phyloP scores from a whole-genome alignment of 805 yeast genomes.

The Hanseniaspora nectarophila region DNA sequence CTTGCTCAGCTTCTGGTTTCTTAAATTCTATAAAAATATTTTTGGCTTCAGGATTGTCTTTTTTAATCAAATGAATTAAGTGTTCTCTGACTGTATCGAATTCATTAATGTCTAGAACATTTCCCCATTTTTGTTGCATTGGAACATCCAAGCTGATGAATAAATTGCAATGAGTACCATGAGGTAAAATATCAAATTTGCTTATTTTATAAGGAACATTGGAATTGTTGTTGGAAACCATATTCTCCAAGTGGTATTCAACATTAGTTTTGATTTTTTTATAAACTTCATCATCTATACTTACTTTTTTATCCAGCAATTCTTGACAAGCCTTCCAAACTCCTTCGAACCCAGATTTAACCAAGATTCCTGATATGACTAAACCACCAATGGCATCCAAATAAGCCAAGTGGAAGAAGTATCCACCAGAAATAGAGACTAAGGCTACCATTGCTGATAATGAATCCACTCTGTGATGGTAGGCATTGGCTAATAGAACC shows the following conservation, averaged over 20 bases:
- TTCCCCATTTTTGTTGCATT: conserved; percentile 34
- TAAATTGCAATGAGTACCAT: conserved; percentile 46
- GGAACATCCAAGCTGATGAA: conserved; percentile 31
- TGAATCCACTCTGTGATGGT: conserved; percentile 96
- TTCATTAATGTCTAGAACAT: conserved; percentile 32
- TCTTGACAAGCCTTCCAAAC: conserved; percentile 60
- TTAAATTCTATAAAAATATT: conserved; percentile 4
- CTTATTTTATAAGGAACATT: conserved; percentile 30
- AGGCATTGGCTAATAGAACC: conserved; percentile 89
- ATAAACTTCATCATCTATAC: conserved; percentile 40
- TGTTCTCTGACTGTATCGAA: conserved; percentile 34
- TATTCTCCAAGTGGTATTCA: conserved; percentile 25
- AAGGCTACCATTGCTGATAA: conserved; percentile 85
- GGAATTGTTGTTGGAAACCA: conserved; percentile 34
- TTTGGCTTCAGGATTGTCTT: background rate
- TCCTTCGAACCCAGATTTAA: conserved; percentile 74
- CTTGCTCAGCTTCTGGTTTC: background rate
- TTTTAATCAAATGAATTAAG: background rate
- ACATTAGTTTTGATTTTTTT: conserved; percentile 32
- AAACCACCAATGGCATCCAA: conserved; percentile 88
- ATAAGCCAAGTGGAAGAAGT: conserved; percentile 65
- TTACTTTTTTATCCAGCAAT: conserved; percentile 60
- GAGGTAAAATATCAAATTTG: conserved; percentile 38
- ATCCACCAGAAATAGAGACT: conserved; percentile 75
- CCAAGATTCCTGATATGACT: conserved; percentile 66